Evolutionary conservation across 768 basidiomycete species (phyloP), one percentile per base, ranked within the genome.

Genomic region (Baorangia bicolor): DNA sequence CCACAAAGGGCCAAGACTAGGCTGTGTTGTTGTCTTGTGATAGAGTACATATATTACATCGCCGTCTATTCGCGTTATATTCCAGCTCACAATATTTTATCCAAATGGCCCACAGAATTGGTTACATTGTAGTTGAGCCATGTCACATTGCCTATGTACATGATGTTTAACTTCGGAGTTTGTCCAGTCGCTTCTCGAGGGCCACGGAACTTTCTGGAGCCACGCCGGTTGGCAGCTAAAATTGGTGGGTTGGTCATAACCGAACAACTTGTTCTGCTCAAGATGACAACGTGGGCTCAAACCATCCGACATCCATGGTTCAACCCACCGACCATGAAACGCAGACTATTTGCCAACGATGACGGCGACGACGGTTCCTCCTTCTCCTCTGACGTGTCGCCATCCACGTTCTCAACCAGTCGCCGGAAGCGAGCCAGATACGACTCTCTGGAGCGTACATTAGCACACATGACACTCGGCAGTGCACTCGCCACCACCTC

Each of bases 361-460:
- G 61, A 60, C 43, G 60, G 45, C 51, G 56, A 61, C 49, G 54
- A 58, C 13, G 49, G 45, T 35, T 37, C 55, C 37, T n/a, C 40
- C 40, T 56, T 21, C 12, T 47, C 64, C 14, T 28, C 31, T 48
- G 55, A 65, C 33, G 12, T 7, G 18, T 20, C 55, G 2, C 27
- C 59, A 42, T 59, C 69, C 2, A 70, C 81, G 7, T 48, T 56
- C 9, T 77, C 73, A 0, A 76, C 78, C n/a, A 23, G 72, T n/a
- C 81, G 76, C 23, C 66, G 63, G 18, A 85, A 86, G 68, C 79
- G 84, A 9, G 76, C 74, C 49, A 75, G 78, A 61, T 79, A 72
- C 63, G 75, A 67, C 59, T 72, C 73, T 20, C 73, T 88, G 4
- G 86, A 88, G 69, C 73, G 73, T 48, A 83, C 82, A 2, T 70